These are phyloP conservation scores for Trichophyton benhamiae DNA, from an alignment of 2,329 filamentous ascomycete genomes.

Conservation along the genomic window DNA sequence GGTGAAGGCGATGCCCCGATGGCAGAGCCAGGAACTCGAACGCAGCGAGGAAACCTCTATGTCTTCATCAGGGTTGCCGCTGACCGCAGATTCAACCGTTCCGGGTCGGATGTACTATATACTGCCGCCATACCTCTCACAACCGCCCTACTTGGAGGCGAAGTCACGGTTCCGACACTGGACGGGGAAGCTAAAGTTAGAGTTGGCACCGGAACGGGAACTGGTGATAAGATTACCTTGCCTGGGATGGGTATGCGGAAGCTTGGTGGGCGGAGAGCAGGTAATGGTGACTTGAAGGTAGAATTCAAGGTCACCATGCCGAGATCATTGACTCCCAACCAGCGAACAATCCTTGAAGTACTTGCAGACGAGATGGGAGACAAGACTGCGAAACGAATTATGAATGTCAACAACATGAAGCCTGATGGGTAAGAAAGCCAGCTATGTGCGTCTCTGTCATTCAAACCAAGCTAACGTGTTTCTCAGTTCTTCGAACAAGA, in stretches of 20 bases:
- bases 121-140: constrained; percentile 85
- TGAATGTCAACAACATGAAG: constrained; percentile 59
- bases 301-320: constrained; percentile 95
- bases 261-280: constrained; percentile 51
- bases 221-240: constrained; percentile 82
- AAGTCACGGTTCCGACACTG: constrained; percentile 77
- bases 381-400: constrained; percentile 78
- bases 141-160: constrained; percentile 81
- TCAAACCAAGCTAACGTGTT: constrained; percentile 13
- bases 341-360: constrained; percentile 87
- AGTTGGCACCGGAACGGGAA: constrained; percentile 80
- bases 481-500: constrained; percentile 12
- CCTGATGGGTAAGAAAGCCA: constrained; percentile 28
- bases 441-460: background rate
- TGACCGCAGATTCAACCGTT: constrained; percentile 77
- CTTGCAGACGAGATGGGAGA: constrained; percentile 93
- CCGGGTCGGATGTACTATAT: constrained; percentile 82
- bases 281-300: constrained; percentile 67
- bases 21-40: constrained; percentile 49
- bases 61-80: constrained; percentile 81
- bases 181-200: constrained; percentile 84
- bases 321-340: constrained; percentile 82
- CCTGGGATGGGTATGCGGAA: constrained; percentile 90
- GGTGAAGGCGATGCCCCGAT: constrained; percentile 78
- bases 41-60: constrained; percentile 76